Conservation (phyloP, 768 basidiomycete species). For the Auriscalpium microsporum region DNA sequence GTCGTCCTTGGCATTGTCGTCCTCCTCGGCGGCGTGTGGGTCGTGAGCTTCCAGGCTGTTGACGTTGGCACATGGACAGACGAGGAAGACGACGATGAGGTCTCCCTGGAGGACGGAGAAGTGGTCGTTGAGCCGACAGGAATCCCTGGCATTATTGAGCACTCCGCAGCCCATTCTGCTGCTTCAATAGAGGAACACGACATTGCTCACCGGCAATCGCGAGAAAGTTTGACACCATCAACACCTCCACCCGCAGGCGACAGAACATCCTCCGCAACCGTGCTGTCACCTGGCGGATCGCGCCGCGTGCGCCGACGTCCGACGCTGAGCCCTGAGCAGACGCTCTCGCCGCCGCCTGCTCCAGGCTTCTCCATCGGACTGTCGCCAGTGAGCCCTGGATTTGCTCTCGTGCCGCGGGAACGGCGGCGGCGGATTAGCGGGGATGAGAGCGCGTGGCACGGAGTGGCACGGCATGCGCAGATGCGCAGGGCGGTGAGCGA, state of each 20-base stretch:
- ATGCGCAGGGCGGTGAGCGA: slow-evolving; percentile 9
- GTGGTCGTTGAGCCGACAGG: neutral
- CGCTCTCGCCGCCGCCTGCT: slow-evolving; percentile 16
- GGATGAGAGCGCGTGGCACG: slow-evolving; percentile 9
- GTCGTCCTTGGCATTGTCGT: slow-evolving; percentile 70
- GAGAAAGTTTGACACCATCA: neutral
- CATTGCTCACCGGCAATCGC: neutral
- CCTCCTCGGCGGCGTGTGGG: slow-evolving; percentile 83
- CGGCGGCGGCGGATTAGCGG: slow-evolving; percentile 38
- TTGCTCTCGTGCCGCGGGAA: slow-evolving; percentile 52
- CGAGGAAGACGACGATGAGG: slow-evolving; percentile 24
- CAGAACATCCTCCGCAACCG: slow-evolving; percentile 9
- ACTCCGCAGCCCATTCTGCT: too few relatives aligned
- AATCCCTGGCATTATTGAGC: neutral
- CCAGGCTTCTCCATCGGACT: slow-evolving; percentile 67
- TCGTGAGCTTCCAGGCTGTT: slow-evolving; percentile 69
- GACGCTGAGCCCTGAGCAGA: slow-evolving; percentile 2
- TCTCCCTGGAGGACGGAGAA: neutral
- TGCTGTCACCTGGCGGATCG: slow-evolving; percentile 3
- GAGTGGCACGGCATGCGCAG: slow-evolving; percentile 2
- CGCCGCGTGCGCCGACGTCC: slow-evolving; percentile 7
- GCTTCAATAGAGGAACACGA: too few relatives aligned
- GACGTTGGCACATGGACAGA: slow-evolving; percentile 36
- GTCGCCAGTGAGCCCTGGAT: slow-evolving; percentile 72
- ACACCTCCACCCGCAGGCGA: neutral